Evolutionary conservation across 2,329 filamentous ascomycete genomes (phyloP), one percentile per base, ranked within the genome.

Genomic region (Pyrenophora tritici-repentis): DNA sequence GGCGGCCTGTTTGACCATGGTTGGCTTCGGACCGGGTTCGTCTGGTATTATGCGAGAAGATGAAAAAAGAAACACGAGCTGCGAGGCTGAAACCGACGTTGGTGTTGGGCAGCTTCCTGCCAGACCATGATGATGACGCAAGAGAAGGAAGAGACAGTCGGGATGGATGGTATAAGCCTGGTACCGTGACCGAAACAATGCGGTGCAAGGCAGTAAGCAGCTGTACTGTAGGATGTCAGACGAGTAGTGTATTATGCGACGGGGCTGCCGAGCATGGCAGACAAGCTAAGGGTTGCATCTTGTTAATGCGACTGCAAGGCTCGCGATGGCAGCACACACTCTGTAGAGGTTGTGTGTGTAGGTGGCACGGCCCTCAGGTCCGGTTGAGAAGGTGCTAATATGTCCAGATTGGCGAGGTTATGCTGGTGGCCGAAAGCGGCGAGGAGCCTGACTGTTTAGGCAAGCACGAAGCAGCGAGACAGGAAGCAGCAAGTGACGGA

Each of bases 331-430:
- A 12, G 26, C 26, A 29, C 26, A 13, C 26, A 29, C 2, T 10
- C 9, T 10, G 26, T 29, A 4, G 26, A 29, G 14, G 33, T 45
- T 29, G n/a, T 45, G 42, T 6, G 34, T 24, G 41, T 34, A 39
- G 49, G 22, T 48, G 50, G 56, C 51, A 59, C 56, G 54, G 54
- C 42, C 55, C 55, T 60, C 40, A 6, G n/a, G 31, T 52, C 52
- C 52, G 51, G 39, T 29, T 43, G 36, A 50, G 53, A 41, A n/a
- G 43, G 17, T 29, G 29, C 36, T 29, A 61, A 55, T 61, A 45
- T 58, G 49, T 7, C 6, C 43, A 61, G 55, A 61, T 61, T 61
- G 47, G 34, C 50, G 54, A 57, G 43, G 38, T 31, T 33, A 50
- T 47, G 42, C 42, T 47, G 38, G 32, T 46, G 29, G 40, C 41